Percentiles rank a stretch among this genome's conserved stretches.
Evolutionary conservation across 768 basidiomycete species (phyloP).

Genomic region (Podaxis sp.): DNA sequence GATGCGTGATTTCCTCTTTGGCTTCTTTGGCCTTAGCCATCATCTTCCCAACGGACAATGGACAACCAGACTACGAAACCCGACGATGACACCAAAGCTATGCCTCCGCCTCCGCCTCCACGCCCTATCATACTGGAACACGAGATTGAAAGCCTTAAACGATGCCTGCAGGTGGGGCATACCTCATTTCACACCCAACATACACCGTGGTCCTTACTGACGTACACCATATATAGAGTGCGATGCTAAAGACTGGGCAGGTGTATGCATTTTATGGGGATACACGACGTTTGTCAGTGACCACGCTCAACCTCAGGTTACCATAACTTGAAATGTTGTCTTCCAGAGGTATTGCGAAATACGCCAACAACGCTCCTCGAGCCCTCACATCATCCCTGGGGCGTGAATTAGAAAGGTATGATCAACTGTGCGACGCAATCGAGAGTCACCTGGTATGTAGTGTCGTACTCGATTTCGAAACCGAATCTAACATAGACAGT

Average conservation of each 20-base stretch:
- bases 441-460: constrained; percentile 66
- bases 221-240: constrained; percentile 39
- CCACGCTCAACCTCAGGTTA: neutral
- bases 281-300: constrained; percentile 58
- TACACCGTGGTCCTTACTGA: neutral
- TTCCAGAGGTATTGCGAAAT: constrained; percentile 54
- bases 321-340: constrained; percentile 3
- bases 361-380: constrained; percentile 63
- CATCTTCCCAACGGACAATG: constrained; percentile 3
- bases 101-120: constrained; percentile 54
- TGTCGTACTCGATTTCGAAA: constrained; percentile 2
- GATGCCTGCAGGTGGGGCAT: constrained; percentile 52
- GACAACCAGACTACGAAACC: constrained; percentile 18
- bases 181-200: neutral
- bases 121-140: constrained; percentile 52
- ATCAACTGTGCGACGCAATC: constrained; percentile 76
- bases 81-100: constrained; percentile 38
- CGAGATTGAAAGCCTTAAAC: constrained; percentile 60
- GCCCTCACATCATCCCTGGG: constrained; percentile 65
- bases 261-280: constrained; percentile 71
- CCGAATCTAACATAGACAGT: constrained; percentile 36
- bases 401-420: constrained; percentile 75
- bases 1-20: constrained; percentile 2
- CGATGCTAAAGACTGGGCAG: constrained; percentile 70
- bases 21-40: neutral